Evolutionary conservation across 176 grass and related monocot genomes (phyloP), one percentile per base, ranked within the genome.

Genomic region (Raddia guianensis): DNA sequence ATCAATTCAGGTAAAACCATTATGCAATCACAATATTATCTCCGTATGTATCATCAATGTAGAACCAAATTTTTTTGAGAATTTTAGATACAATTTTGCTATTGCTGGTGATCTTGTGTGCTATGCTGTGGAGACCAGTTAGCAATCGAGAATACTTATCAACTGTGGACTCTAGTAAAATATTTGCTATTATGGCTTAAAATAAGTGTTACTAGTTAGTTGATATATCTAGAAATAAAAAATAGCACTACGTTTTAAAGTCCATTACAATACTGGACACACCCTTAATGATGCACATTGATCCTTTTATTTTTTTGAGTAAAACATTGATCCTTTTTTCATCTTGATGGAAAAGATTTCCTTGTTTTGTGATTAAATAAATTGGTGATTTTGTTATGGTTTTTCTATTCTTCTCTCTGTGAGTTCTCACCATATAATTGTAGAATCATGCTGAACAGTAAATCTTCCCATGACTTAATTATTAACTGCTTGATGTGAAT

Each of bases 1-100:
- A 75, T 89, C 81, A 54, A 69, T 98, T 79, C 90, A 95, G 90
- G 92, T 98, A 43, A 91, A 75, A 40, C 9, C 64, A 69, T 71
- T 85, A 10, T 52, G 0, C 7, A 44, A 18, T 44, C 0, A n/a
- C 53, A 82, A 35, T 21, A 66, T 49, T 78, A 57, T 79, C 20
- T 55, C 6, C 20, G n/a, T 72, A 42, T 40, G 12, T 19, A 49
- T 80, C 12, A 74, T 80, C 5, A 40, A 21, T 12, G 43, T 10
- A 80, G 49, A 74, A 76, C 21, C 14, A 27, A 0, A 0, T 27
- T 27, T 27, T 27, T 27, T 27, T 27, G 27, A 27, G 27, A 27
- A 27, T 27, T 27, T 27, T 27, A 27, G 27, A 27, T 27, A 27
- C 27, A 27, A 27, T 14, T 35, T 13, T 63, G 11, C 12, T 32